Evolutionary conservation across 352 stramenopile genomes (phyloP).

Genomic region (Globisporangium polare): DNA sequence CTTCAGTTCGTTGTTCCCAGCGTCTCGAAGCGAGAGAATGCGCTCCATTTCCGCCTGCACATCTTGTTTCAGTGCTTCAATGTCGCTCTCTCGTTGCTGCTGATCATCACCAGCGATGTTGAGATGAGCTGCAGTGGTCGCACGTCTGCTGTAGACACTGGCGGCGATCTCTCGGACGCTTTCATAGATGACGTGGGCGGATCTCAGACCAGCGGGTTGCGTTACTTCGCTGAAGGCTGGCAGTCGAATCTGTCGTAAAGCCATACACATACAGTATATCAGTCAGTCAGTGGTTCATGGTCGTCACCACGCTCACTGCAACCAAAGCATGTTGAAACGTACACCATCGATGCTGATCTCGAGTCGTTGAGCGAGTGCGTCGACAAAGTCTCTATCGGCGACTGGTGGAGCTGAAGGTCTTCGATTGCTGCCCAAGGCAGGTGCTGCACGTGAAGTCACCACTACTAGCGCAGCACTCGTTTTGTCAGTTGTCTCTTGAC

Average conservation of each 20-base stretch:
- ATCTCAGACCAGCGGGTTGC: background rate
- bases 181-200: conserved; percentile 20
- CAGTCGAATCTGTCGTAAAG: conserved; percentile 17
- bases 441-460: background rate
- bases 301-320: background rate
- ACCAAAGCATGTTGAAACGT: background rate
- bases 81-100: conserved; percentile 1
- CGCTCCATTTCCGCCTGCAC: conserved; percentile 19
- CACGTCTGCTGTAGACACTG: conserved; percentile 1
- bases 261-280: background rate
- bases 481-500: background rate
- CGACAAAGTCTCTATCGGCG: conserved; percentile 1
- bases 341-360: background rate
- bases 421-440: background rate
- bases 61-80: conserved; percentile 5
- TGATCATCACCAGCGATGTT: background rate
- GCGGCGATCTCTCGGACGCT: conserved; percentile 18
- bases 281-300: background rate
- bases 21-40: conserved; percentile 22
- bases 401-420: background rate
- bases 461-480: background rate
- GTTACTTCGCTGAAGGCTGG: conserved; percentile 6
- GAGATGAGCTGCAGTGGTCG: no score
- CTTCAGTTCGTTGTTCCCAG: conserved; percentile 21
- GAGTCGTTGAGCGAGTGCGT: background rate